These are phyloP conservation scores for Chaetomiaceae sp. DNA, from an alignment of 2,329 filamentous ascomycete genomes.

Conservation along the genomic window DNA sequence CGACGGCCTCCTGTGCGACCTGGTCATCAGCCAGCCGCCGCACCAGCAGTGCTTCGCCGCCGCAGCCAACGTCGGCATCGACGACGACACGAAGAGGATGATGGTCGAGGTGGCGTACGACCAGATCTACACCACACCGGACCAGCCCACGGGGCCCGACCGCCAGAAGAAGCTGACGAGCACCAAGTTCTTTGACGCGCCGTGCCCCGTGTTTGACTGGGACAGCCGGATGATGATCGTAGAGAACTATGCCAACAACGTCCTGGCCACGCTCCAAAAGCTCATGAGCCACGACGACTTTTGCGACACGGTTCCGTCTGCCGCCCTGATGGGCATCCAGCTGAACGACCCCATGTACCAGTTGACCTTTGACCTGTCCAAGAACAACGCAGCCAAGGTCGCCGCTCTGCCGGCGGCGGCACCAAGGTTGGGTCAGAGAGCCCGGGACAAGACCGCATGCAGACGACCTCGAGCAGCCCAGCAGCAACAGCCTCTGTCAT, in stretches of 20 bases:
- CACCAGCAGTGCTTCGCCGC: constrained; percentile 34
- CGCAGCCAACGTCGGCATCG: too few species aligned
- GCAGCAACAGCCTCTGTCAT: too few species aligned
- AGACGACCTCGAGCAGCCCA: too few species aligned
- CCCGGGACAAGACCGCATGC: too few species aligned
- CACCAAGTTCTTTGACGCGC: too few species aligned
- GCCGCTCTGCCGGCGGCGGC: too few species aligned
- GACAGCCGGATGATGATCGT: constrained; percentile 7
- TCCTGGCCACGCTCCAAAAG: neutral
- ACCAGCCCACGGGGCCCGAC: constrained; percentile 14
- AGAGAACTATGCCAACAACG: neutral
- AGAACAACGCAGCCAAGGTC: too few species aligned
- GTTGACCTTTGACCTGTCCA: constrained; percentile 1
- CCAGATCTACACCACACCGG: constrained; percentile 26
- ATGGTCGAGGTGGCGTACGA: constrained; percentile 20
- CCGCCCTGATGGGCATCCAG: constrained; percentile 22
- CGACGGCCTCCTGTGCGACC: constrained; percentile 25
- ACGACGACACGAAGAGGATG: constrained; percentile 13
- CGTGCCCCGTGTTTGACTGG: too few species aligned
- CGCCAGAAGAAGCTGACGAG: neutral
- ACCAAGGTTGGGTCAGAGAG: too few species aligned
- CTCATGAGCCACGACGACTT: neutral
- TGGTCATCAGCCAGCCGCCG: constrained; percentile 31
- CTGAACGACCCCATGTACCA: constrained; percentile 22
- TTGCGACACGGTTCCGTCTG: neutral